Percentiles rank a stretch among this genome's conserved stretches.
These are phyloP conservation scores for Euphorbia celastroides DNA, from an alignment of 441 rosid species.

Conservation along the genomic window DNA sequence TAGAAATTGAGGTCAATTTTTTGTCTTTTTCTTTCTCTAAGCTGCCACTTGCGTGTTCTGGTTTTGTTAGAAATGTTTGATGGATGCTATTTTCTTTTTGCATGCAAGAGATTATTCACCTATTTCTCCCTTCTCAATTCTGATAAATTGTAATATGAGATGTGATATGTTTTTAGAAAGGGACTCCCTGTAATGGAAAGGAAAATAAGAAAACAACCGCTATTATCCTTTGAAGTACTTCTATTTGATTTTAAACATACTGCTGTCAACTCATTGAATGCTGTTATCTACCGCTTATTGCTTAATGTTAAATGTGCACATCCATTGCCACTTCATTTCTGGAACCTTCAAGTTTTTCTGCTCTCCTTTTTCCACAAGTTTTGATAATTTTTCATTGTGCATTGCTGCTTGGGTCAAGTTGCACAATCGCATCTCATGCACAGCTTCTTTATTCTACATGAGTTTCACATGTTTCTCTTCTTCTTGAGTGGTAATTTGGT, in stretches of 20 bases:
- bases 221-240: not conserved
- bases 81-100: conserved; percentile 12
- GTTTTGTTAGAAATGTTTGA: not conserved
- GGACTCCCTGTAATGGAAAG: not conserved
- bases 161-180: not conserved
- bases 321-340: too few relatives aligned
- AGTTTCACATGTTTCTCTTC: not conserved
- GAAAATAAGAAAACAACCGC: not conserved
- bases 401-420: not conserved
- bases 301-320: too few relatives aligned
- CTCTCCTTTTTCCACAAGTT: too few relatives aligned
- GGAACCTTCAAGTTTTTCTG: too few relatives aligned
- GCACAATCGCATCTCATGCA: not conserved
- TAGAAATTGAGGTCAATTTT: conserved; percentile 59
- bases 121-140: not conserved
- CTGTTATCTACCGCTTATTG: not conserved
- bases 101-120: not conserved
- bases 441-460: not conserved
- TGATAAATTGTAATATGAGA: not conserved
- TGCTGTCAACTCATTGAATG: not conserved
- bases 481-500: conserved; percentile 15
- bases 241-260: not conserved
- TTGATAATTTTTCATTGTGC: too few relatives aligned
- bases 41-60: conserved; percentile 3
- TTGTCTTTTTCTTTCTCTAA: conserved; percentile 1